phyloP scores from a whole-genome alignment of 2,329 filamentous ascomycete genomes.

The Colletotrichum sp. region DNA sequence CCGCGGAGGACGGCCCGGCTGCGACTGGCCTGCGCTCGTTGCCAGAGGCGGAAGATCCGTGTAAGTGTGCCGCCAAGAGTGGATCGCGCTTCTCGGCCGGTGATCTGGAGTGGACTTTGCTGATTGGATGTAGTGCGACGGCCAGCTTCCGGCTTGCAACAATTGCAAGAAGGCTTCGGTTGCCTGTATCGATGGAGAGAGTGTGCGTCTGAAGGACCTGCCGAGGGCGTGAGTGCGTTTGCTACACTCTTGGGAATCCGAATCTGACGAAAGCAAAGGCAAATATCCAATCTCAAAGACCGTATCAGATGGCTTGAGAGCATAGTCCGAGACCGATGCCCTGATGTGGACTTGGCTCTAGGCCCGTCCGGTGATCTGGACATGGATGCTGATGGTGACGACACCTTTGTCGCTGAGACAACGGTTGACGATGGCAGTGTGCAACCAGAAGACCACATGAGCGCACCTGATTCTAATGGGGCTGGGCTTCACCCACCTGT shows the following conservation, averaged over 20 bases:
- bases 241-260: neutral
- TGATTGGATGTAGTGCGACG: constrained; percentile 45
- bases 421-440: constrained; percentile 15
- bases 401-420: constrained; percentile 1
- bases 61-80: constrained; percentile 40
- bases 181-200: constrained; percentile 49
- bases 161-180: constrained; percentile 47
- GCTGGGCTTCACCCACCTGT: neutral
- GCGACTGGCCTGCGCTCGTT: constrained; percentile 31
- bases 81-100: neutral
- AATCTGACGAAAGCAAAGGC: neutral
- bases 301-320: constrained; percentile 52
- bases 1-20: constrained; percentile 30
- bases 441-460: constrained; percentile 15
- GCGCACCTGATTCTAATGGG: neutral
- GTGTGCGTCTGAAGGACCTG: constrained; percentile 40
- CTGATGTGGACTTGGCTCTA: constrained; percentile 44
- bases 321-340: constrained; percentile 44
- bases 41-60: constrained; percentile 55
- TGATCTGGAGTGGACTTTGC: neutral
- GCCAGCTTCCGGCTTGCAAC: constrained; percentile 44
- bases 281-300: constrained; percentile 40
- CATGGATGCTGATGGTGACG: constrained; percentile 1
- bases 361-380: neutral
- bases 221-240: constrained; percentile 41